Conservation (phyloP, 2,329 filamentous ascomycete genomes). For the Tolypocladium album region DNA sequence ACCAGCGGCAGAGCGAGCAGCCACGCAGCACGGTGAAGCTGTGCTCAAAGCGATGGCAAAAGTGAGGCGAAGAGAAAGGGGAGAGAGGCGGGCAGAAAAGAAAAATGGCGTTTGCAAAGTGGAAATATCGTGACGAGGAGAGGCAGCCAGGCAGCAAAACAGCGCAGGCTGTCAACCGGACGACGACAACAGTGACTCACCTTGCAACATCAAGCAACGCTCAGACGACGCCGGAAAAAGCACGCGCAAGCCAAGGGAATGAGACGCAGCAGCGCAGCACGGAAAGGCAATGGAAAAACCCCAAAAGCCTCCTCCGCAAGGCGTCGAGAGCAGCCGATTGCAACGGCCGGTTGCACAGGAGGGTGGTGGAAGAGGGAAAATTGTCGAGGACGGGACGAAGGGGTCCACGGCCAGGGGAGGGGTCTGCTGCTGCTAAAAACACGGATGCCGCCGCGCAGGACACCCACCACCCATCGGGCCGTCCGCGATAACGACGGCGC, state of each 20-base stretch:
- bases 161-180: background rate
- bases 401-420: constrained; percentile 1
- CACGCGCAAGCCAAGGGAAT: background rate
- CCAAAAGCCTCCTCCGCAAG: background rate
- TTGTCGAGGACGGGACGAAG: background rate
- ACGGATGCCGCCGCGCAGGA: background rate
- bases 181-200: constrained; percentile 7
- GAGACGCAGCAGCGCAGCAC: background rate
- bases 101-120: background rate
- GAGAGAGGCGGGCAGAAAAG: background rate
- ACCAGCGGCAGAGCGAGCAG: background rate
- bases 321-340: background rate
- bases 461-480: background rate
- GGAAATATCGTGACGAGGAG: constrained; percentile 2
- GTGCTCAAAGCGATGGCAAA: background rate
- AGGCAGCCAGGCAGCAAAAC: constrained; percentile 3
- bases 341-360: background rate
- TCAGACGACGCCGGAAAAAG: background rate
- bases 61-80: background rate
- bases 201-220: background rate
- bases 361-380: background rate
- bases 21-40: background rate
- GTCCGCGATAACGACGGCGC: background rate
- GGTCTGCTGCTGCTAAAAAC: constrained; percentile 1
- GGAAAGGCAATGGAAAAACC: background rate